Base-by-base conservation (phyloP, 345 rosid species). In the Lenwebbia sp. region DNA sequence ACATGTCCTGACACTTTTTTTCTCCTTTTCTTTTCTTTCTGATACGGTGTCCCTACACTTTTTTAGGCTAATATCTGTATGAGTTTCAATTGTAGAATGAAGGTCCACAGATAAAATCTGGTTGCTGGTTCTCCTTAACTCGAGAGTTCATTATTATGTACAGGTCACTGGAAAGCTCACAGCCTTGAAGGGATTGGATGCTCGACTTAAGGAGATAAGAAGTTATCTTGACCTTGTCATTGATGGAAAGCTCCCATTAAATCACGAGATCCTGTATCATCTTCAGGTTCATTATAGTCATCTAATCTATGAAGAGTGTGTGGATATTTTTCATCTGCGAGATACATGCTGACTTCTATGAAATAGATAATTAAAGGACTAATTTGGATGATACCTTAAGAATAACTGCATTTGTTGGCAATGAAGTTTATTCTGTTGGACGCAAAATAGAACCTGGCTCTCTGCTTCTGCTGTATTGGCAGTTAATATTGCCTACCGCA, bases 151-250 rank as follows among this genome's bases (percentile, higher is more conserved):
- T 56, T 84, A 52, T 60, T 54, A 22, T 75, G 37, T 83, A 14
- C 88, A 96, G 98, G 96, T 95, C 49, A 91, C 93, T 49, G 95
- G 94, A 6, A 96, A 96, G 86, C 96, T 94, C 84, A 92, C 93
- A 41, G 92, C 98, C 76, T 88, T 96, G 88, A 95, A 95, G 85
- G 93, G 96, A n/a, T 89, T 96, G 90, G 98, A 95, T 92, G 96
- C 96, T 75, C 89, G 94, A 17, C 93, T 96, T 53, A 85, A 85
- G 87, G 96, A 96, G 88, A 93, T 94, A 28, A 89, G 93, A 47
- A 86, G 91, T 83, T 94, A 95, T 87, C 98, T 96, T 84, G 94
- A 93, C 87, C 96, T 94, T 90, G 98, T 95, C 26, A 86, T 95
- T 76, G 98, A 95, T 54, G 95, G 87, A 82, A 96, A 91, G 87